Evolutionary conservation across 202 grass and related monocot species (phyloP).

Genomic region (Cymbopogon flexuosus): DNA sequence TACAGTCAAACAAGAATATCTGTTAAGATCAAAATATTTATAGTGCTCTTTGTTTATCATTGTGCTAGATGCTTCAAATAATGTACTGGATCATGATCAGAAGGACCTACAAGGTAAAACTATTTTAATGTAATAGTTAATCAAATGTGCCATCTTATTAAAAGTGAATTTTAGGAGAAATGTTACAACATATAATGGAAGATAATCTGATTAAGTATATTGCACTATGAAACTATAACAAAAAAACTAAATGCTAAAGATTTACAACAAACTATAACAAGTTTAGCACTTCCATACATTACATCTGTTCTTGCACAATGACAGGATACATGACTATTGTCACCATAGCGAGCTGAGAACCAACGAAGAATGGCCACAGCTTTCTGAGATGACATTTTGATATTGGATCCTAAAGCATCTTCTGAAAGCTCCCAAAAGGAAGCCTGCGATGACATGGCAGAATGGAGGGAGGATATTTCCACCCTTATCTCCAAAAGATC

Average conservation of each 20-base stretch:
- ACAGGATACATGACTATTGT: neutral
- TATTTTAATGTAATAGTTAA: neutral
- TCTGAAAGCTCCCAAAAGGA: conserved; percentile 7
- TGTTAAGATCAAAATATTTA: conserved; percentile 14
- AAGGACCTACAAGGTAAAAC: neutral
- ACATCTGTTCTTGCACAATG: neutral
- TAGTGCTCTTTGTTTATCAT: neutral
- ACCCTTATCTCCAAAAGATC: conserved; percentile 32
- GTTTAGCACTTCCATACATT: neutral
- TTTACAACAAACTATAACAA: neutral
- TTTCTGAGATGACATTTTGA: conserved; percentile 49
- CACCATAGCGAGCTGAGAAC: conserved; percentile 50
- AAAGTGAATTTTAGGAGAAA: neutral
- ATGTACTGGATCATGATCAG: neutral
- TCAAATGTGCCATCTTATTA: neutral
- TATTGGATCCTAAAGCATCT: conserved; percentile 32
- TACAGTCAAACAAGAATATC: conserved; percentile 28
- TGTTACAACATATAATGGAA: neutral
- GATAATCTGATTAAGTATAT: neutral
- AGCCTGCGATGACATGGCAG: neutral
- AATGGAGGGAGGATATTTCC: conserved; percentile 14
- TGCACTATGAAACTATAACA: neutral
- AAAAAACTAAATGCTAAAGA: neutral
- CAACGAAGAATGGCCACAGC: conserved; percentile 31
- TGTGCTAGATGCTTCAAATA: neutral